Conservation (phyloP, 305 asterid species). For the Solanum hybrid region DNA sequence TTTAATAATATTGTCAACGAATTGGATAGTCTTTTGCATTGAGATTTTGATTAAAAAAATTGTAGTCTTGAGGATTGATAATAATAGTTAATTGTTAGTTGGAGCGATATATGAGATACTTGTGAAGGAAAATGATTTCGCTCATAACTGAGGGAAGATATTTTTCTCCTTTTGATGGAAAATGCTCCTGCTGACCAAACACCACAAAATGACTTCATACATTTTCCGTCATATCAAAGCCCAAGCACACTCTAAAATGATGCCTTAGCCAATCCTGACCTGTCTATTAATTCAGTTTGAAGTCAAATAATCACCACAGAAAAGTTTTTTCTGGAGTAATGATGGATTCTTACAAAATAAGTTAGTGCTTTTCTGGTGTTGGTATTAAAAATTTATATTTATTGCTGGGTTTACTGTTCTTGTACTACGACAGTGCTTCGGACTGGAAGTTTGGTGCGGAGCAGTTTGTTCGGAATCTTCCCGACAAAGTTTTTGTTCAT, state of each 20-base stretch:
- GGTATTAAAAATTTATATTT: not conserved
- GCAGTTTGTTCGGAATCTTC: conserved; percentile 41
- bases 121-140: not conserved
- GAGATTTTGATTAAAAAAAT: not conserved
- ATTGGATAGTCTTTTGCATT: not conserved
- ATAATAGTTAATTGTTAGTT: not conserved
- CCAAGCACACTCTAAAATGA: not conserved
- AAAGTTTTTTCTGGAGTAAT: not conserved
- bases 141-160: not conserved
- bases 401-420: not conserved
- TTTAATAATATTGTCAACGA: not conserved
- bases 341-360: not conserved
- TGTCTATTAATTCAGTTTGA: not conserved
- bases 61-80: not conserved
- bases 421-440: conserved; percentile 28
- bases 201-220: not conserved
- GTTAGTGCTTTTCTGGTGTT: not conserved
- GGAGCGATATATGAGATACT: not conserved
- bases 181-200: not conserved
- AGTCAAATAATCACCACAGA: not conserved
- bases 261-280: not conserved
- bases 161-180: not conserved
- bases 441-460: conserved; percentile 52
- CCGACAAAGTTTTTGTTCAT: conserved; percentile 53
- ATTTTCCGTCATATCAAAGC: not conserved